These are phyloP conservation scores for Phoenix roebelenii DNA, from an alignment of 176 grass and related monocot genomes.

Conservation along the genomic window DNA sequence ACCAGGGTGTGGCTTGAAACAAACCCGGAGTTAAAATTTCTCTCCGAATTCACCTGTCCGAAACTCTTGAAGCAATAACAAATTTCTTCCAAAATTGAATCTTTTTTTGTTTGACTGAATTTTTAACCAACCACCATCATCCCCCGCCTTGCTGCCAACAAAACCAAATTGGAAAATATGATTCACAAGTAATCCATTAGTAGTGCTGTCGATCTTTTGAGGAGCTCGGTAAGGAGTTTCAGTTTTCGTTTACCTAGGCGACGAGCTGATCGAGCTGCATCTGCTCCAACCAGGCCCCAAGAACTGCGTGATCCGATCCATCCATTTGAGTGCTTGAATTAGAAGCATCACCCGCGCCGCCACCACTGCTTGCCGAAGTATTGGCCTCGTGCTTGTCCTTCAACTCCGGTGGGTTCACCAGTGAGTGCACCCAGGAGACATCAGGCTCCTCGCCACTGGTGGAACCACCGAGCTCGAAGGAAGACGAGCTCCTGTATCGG, in stretches of 20 bases:
- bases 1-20: no score
- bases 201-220: no score
- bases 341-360: constrained; percentile 7
- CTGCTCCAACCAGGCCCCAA: constrained; percentile 75
- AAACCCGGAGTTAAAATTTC: no score
- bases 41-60: no score
- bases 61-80: no score
- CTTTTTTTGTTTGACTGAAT: no score
- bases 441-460: constrained; percentile 46
- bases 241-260: constrained; percentile 3
- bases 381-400: constrained; percentile 19
- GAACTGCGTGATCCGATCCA: constrained; percentile 34
- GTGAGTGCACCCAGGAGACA: constrained; percentile 69
- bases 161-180: no score
- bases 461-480: constrained; percentile 5
- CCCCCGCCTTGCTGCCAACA: no score
- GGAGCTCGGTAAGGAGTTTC: not conserved
- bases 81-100: no score
- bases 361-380: constrained; percentile 21
- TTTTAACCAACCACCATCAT: no score
- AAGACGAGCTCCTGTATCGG: not conserved
- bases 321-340: constrained; percentile 30
- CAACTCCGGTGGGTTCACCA: constrained; percentile 23
- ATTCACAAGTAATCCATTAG: no score
- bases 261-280: constrained; percentile 55